These are phyloP conservation scores for Skeletonema costatum DNA, from an alignment of 108 stramenopile species.

Conservation along the genomic window DNA sequence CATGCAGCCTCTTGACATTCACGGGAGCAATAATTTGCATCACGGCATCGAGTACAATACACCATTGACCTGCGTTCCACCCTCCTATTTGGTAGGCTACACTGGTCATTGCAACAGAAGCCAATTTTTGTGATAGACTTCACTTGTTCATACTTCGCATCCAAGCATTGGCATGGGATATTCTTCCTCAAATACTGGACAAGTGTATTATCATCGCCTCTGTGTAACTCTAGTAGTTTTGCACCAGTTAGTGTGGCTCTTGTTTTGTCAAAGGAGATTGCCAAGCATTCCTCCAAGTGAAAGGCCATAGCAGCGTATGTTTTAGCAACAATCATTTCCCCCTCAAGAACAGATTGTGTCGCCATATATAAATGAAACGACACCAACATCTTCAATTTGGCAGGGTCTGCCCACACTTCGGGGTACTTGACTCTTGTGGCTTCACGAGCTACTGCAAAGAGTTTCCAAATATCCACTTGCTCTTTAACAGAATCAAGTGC, in stretches of 20 bases:
- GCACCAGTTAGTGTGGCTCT: background rate
- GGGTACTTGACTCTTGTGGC: background rate
- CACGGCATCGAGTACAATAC: background rate
- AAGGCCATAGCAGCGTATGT: background rate
- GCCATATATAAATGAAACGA: background rate
- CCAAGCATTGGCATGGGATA: background rate
- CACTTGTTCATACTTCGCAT: background rate
- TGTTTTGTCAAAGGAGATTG: too few relatives aligned
- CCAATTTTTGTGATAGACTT: background rate
- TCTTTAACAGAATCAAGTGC: background rate
- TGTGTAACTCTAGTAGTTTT: background rate
- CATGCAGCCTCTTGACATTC: background rate
- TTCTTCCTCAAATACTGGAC: background rate
- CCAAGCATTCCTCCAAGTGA: background rate
- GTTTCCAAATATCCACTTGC: too few relatives aligned
- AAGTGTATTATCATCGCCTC: background rate
- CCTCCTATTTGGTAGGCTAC: background rate
- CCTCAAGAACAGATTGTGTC: background rate
- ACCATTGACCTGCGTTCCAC: background rate
- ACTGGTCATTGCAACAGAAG: background rate
- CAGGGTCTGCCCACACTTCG: background rate
- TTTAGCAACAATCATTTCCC: background rate
- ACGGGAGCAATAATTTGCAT: background rate
- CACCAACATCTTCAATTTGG: background rate
- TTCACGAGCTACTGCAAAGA: background rate